phyloP scores from a whole-genome alignment of 768 basidiomycete genomes.

The Mycena alexandri region DNA sequence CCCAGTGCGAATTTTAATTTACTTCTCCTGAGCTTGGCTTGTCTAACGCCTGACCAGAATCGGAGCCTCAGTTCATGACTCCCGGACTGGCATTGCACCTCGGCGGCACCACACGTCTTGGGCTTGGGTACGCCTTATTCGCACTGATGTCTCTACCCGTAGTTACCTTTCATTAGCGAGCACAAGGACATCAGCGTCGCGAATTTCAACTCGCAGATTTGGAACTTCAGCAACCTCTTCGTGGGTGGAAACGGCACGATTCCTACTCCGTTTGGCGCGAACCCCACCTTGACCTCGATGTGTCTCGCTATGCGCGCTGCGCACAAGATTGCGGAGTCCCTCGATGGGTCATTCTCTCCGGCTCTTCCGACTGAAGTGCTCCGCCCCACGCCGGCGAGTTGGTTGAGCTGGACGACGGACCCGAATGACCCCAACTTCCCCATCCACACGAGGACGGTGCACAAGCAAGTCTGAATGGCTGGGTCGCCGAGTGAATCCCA shows the following conservation, averaged over 20 bases:
- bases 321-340: not conserved
- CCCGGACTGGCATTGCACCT: constrained; percentile 11
- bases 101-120: constrained; percentile 35
- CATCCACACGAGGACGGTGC: not conserved
- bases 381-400: constrained; percentile 6
- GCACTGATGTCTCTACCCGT: not conserved
- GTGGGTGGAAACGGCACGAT: constrained; percentile 48
- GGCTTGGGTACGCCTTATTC: not conserved
- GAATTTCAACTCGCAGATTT: constrained; percentile 39
- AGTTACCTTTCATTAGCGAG: not conserved
- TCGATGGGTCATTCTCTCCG: constrained; percentile 3
- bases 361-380: not conserved
- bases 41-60: not conserved
- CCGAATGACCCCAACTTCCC: constrained; percentile 11
- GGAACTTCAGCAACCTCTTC: constrained; percentile 45
- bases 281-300: constrained; percentile 31
- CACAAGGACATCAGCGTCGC: constrained; percentile 36
- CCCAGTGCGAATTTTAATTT: constrained; percentile 41
- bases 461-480: no score
- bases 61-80: constrained; percentile 46
- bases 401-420: constrained; percentile 24
- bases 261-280: constrained; percentile 40
- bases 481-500: no score
- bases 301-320: constrained; percentile 19
- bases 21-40: no score